A percentile compares a stretch with the other conserved stretches of the same genome.
Conservation (phyloP, 768 basidiomycete genomes). For the Mycena vitilis region DNA sequence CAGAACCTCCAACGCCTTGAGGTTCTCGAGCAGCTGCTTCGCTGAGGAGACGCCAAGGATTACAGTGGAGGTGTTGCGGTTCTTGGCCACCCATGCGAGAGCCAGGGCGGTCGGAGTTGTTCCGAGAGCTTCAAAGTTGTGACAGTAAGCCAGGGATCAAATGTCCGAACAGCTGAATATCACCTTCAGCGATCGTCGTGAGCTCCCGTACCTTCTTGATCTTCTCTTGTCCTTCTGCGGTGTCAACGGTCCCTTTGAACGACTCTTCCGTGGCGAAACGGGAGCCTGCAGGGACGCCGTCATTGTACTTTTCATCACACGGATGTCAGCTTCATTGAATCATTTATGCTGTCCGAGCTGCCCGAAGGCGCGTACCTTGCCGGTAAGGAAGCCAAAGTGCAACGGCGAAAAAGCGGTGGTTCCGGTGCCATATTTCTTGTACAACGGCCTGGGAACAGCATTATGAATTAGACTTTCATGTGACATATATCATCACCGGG, state of each 20-base stretch:
- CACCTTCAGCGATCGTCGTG: conserved; percentile 72
- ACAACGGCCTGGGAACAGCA: conserved; percentile 59
- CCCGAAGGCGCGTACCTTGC: conserved; percentile 41
- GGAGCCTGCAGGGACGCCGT: conserved; percentile 79
- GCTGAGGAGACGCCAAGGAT: conserved; percentile 76
- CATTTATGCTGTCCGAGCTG: background rate
- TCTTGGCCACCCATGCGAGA: conserved; percentile 79
- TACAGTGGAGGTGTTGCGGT: conserved; percentile 73
- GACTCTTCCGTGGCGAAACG: conserved; percentile 71
- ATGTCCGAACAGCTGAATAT: conserved; percentile 5
- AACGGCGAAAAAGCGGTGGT: conserved; percentile 83
- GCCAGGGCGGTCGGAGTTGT: conserved; percentile 74
- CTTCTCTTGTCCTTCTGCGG: conserved; percentile 73
- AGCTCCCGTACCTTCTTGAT: conserved; percentile 77
- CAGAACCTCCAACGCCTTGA: conserved; percentile 77
- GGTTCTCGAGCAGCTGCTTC: conserved; percentile 72
- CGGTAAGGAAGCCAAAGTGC: conserved; percentile 80
- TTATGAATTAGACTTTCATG: background rate
- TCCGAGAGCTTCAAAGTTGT: too few species aligned
- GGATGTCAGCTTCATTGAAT: background rate
- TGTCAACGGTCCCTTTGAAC: conserved; percentile 67
- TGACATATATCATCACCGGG: background rate
- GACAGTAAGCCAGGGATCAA: too few species aligned
- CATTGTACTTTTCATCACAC: conserved; percentile 64
- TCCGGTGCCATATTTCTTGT: conserved; percentile 73